A percentile compares a stretch with the other conserved stretches of the same genome.
These are phyloP conservation scores for Cymbidium sinense DNA, from an alignment of 106 monocot genomes.

Conservation along the genomic window DNA sequence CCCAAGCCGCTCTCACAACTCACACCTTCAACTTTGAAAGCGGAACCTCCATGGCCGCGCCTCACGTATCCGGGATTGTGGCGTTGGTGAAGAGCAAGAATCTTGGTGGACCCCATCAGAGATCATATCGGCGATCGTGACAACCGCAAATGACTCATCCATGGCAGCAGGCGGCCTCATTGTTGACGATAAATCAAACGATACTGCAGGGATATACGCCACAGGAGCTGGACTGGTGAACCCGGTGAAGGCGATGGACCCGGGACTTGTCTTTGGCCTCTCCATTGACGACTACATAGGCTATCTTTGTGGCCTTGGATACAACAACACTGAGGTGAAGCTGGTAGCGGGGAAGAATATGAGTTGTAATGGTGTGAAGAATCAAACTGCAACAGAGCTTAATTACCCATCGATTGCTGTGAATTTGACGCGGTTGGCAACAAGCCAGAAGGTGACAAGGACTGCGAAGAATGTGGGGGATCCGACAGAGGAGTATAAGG, in stretches of 20 bases:
- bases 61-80: constrained; percentile 7
- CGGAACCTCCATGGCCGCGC: constrained; percentile 18
- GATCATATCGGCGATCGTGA: background rate
- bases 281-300: background rate
- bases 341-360: background rate
- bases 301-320: constrained; percentile 10
- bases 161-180: background rate
- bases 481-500: background rate
- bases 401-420: constrained; percentile 20
- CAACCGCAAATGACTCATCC: background rate
- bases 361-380: background rate
- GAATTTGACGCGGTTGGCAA: background rate
- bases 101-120: background rate
- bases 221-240: constrained; percentile 18
- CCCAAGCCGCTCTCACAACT: background rate
- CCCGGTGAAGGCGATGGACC: constrained; percentile 38
- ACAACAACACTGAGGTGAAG: background rate
- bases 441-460: background rate
- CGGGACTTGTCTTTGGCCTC: constrained; percentile 3
- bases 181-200: background rate
- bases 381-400: background rate
- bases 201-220: too few species aligned
- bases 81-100: constrained; percentile 2
- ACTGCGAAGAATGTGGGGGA: background rate
- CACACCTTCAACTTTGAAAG: background rate